Base-by-base conservation (phyloP, 179 eudicot species). In the Drosera spatulata region DNA sequence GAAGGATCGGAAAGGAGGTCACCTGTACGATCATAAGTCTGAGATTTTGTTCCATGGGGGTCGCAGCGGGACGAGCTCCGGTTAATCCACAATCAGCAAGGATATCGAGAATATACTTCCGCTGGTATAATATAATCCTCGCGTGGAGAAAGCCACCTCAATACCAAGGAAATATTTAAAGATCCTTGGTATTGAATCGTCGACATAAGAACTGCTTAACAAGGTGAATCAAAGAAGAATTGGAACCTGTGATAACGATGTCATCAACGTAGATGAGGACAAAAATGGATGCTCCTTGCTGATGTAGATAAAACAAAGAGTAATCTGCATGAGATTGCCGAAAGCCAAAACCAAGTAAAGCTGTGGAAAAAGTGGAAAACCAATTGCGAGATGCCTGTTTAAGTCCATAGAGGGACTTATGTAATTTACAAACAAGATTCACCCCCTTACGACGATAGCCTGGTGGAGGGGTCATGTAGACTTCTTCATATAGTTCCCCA, bases 241-340 rank as follows among this genome's bases (percentile, higher is more conserved):
- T n/a, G n/a, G n/a, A 6, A 7, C 50, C 62, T 4, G 62, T 59
- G 39, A 59, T 6, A 3, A 59, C 10, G 2, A 43, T 2, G 14
- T 59, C 62, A 45, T 59, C 62, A 9, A 59, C 62, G 14, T 59
- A 59, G 10, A 45, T 38, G 4, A 59, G 10, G 11, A 59, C 6
- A 7, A 22, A 10, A 41, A 10, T 15, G 10, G 44, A 40, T 2
- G 3, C 7, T 2, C 6, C 8, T 2, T 7, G 3, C 10, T 3
- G 4, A 4, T 41, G 5, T 22, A 42, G 42, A 3, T 5, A 7
- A 59, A 59, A 59, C 14, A 59, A 11, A 14, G 49, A 59, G 7
- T 59, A 44, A 59, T 59, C 62, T 10, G 8, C 2, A 1, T 13
- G 3, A 2, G 22, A 41, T 59, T 59, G 62, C 2, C 5, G 9